Evolutionary conservation across 352 stramenopile species (phyloP).

Genomic region (Phytopythium helicoides): DNA sequence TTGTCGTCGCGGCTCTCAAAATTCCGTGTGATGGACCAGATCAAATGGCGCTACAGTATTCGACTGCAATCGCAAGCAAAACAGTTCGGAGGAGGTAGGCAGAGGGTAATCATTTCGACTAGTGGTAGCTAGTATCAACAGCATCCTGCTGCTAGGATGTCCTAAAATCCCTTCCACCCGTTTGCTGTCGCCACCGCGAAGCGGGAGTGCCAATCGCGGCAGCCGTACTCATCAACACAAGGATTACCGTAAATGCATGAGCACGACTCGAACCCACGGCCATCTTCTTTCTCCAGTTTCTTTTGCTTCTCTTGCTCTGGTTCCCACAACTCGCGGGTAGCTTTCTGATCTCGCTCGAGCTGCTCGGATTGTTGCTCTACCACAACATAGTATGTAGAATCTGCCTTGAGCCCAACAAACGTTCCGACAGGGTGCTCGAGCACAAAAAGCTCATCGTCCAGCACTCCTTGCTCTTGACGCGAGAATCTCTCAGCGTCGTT

Average conservation of each 20-base stretch:
- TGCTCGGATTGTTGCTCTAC: slow-evolving; percentile 80
- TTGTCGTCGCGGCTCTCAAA: no score
- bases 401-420: slow-evolving; percentile 67
- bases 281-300: slow-evolving; percentile 45
- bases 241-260: slow-evolving; percentile 90
- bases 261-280: slow-evolving; percentile 77
- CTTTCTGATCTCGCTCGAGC: slow-evolving; percentile 59
- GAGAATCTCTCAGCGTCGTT: slow-evolving; percentile 50
- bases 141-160: not conserved
- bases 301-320: slow-evolving; percentile 34
- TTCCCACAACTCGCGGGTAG: slow-evolving; percentile 48
- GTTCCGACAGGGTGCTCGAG: slow-evolving; percentile 67
- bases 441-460: slow-evolving; percentile 45
- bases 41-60: no score
- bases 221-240: slow-evolving; percentile 89
- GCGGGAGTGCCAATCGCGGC: slow-evolving; percentile 83
- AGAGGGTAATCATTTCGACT: no score
- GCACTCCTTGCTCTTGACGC: slow-evolving; percentile 41
- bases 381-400: slow-evolving; percentile 78
- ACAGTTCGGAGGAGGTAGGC: no score
- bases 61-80: no score
- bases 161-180: slow-evolving; percentile 88
- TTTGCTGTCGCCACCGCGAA: slow-evolving; percentile 84
- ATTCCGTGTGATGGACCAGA: no score
- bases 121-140: no score